phyloP scores from a whole-genome alignment of 768 basidiomycete species.

The Termitomyces sp. region DNA sequence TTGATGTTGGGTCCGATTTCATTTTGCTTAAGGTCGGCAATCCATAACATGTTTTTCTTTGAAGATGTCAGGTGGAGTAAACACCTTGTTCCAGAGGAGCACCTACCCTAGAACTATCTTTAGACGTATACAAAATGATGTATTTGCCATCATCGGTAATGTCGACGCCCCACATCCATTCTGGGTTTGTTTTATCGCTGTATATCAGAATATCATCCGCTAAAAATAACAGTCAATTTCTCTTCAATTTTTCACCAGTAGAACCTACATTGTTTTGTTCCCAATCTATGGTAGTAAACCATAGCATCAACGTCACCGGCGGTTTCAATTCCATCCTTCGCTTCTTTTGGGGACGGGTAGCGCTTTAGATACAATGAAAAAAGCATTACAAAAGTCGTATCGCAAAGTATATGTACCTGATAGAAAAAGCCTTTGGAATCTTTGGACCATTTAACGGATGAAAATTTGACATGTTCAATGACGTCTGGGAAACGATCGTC shows the following conservation, averaged over 20 bases:
- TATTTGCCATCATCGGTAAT: slow-evolving; percentile 68
- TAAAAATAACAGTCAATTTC: slow-evolving; percentile 19
- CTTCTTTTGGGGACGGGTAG: slow-evolving; percentile 49
- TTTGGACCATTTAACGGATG: slow-evolving; percentile 65
- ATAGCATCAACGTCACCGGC: slow-evolving; percentile 62
- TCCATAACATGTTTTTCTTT: slow-evolving; percentile 76
- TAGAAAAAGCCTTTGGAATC: slow-evolving; percentile 86
- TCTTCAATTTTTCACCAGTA: neutral
- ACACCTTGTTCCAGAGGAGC: neutral
- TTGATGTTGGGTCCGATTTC: slow-evolving; percentile 60
- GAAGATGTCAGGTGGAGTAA: neutral
- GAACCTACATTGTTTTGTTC: slow-evolving; percentile 62
- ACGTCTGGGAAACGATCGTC: slow-evolving; percentile 58
- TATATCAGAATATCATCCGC: slow-evolving; percentile 68
- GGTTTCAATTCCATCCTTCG: slow-evolving; percentile 54
- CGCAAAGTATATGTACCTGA: slow-evolving; percentile 36
- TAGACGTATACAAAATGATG: slow-evolving; percentile 46
- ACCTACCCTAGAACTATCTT: slow-evolving; percentile 62
- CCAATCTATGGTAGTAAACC: slow-evolving; percentile 73
- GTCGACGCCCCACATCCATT: slow-evolving; percentile 58
- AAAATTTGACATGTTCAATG: slow-evolving; percentile 76
- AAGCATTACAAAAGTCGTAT: slow-evolving; percentile 3
- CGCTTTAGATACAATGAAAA: slow-evolving; percentile 30
- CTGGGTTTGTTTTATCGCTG: slow-evolving; percentile 59
- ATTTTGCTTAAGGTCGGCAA: slow-evolving; percentile 58